These are phyloP conservation scores for Podospora bellae-mahoneyi DNA, from an alignment of 495 filamentous ascomycete species.

Conservation along the genomic window DNA sequence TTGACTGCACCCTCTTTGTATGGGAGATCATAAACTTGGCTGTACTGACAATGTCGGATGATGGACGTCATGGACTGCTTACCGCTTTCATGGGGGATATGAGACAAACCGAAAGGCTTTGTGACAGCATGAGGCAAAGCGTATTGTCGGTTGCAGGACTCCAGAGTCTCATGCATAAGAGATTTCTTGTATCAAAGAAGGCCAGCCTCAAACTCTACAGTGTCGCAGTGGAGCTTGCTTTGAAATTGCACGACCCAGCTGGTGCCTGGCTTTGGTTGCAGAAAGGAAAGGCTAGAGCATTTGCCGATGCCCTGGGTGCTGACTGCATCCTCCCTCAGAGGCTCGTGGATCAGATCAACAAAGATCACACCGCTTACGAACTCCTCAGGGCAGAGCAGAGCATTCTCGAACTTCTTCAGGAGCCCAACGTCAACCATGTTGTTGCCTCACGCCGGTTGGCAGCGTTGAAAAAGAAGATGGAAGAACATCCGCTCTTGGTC, in stretches of 20 bases:
- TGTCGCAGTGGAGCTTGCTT: neutral
- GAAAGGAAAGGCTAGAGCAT: neutral
- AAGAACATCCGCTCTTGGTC: neutral
- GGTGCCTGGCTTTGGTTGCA: neutral
- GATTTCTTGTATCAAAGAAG: neutral
- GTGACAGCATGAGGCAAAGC: neutral
- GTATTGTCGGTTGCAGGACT: neutral
- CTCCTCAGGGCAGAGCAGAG: neutral
- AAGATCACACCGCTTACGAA: neutral
- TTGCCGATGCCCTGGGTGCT: neutral
- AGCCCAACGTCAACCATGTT: neutral
- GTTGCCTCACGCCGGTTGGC: neutral
- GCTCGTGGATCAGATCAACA: neutral
- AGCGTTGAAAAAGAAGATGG: neutral
- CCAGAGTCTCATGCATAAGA: neutral
- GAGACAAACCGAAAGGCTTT: neutral
- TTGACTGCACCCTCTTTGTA: neutral
- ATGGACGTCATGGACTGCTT: neutral
- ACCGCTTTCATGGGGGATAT: neutral
- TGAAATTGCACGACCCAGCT: neutral
- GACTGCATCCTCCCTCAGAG: neutral
- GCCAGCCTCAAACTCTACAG: neutral
- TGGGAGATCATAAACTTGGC: neutral
- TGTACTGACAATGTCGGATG: neutral
- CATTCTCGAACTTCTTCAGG: neutral